Evolutionary conservation across 1,284 basidiomycete genomes (phyloP).

Genomic region (Microbotryum scabiosae): DNA sequence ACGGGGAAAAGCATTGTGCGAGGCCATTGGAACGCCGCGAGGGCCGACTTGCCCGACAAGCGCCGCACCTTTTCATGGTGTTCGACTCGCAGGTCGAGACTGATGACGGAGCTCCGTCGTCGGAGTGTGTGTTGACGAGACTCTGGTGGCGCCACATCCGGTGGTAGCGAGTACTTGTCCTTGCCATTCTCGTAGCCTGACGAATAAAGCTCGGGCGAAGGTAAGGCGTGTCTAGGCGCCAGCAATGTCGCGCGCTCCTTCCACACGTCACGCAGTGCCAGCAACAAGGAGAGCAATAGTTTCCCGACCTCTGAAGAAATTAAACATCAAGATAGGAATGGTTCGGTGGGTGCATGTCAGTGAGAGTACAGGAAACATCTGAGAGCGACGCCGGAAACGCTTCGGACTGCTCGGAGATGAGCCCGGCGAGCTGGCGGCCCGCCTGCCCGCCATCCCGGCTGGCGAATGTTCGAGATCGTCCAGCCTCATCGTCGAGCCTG

Average conservation of each 20-base stretch:
- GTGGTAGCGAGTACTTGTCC: conserved; percentile 11
- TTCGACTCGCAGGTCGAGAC: no score
- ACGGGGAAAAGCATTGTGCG: conserved; percentile 19
- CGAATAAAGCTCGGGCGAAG: conserved; percentile 23
- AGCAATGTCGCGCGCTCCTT: conserved; percentile 21
- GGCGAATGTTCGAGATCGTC: not conserved
- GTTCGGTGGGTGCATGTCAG: no score
- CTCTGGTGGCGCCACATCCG: not conserved
- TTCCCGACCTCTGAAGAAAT: conserved; percentile 33
- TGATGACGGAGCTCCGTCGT: conserved; percentile 13
- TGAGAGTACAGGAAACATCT: no score
- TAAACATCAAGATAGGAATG: no score
- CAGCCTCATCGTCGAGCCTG: not conserved
- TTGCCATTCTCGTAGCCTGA: not conserved
- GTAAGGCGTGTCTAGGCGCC: conserved; percentile 17
- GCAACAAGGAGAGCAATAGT: conserved; percentile 32
- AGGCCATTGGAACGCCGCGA: conserved; percentile 24
- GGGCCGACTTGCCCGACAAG: conserved; percentile 14
- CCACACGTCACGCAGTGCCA: conserved; percentile 29
- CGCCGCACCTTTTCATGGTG: not conserved
- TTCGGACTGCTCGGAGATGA: no score
- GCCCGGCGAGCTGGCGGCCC: not conserved
- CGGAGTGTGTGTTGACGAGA: conserved; percentile 2
- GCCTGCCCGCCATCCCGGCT: no score
- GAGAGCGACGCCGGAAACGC: no score